Evolutionary conservation across 768 basidiomycete genomes (phyloP).

Genomic region (Suillus sp.): DNA sequence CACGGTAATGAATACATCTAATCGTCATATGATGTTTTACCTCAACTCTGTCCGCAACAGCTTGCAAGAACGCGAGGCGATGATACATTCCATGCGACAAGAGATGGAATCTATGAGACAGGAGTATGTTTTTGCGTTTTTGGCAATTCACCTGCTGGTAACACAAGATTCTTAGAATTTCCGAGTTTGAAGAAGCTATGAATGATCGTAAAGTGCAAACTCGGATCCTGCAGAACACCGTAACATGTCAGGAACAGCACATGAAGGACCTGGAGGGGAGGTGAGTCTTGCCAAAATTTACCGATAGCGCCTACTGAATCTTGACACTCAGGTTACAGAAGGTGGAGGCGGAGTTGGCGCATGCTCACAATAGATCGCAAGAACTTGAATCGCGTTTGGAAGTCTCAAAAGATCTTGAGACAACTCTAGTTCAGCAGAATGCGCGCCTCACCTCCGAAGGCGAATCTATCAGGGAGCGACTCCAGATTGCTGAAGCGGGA

Average conservation of each 20-base stretch:
- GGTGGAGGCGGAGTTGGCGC: constrained; percentile 23
- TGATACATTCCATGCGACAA: constrained; percentile 32
- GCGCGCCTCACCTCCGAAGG: constrained; percentile 29
- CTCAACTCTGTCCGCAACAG: constrained; percentile 20
- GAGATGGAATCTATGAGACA: constrained; percentile 34
- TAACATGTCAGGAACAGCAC: constrained; percentile 33
- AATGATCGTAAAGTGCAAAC: constrained; percentile 30
- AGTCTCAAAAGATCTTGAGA: constrained; percentile 25
- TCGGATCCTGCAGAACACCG: constrained; percentile 33
- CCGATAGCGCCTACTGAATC: constrained; percentile 15
- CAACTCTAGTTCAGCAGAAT: constrained; percentile 26
- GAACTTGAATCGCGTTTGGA: constrained; percentile 33
- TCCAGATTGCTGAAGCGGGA: constrained; percentile 19
- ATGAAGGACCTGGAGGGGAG: constrained; percentile 28
- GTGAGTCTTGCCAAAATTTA: constrained; percentile 18
- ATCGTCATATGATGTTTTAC: constrained; percentile 7
- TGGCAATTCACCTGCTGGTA: constrained; percentile 17
- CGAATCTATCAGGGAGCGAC: constrained; percentile 23
- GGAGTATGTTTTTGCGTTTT: constrained; percentile 23
- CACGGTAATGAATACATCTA: constrained; percentile 19
- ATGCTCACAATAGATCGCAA: constrained; percentile 25
- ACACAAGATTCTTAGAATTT: constrained; percentile 22
- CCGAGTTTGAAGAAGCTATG: constrained; percentile 23
- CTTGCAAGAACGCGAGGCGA: constrained; percentile 29
- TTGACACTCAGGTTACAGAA: constrained; percentile 16